Base-by-base conservation (phyloP, 2,329 filamentous ascomycete genomes). In the Claviceps digitariae region DNA sequence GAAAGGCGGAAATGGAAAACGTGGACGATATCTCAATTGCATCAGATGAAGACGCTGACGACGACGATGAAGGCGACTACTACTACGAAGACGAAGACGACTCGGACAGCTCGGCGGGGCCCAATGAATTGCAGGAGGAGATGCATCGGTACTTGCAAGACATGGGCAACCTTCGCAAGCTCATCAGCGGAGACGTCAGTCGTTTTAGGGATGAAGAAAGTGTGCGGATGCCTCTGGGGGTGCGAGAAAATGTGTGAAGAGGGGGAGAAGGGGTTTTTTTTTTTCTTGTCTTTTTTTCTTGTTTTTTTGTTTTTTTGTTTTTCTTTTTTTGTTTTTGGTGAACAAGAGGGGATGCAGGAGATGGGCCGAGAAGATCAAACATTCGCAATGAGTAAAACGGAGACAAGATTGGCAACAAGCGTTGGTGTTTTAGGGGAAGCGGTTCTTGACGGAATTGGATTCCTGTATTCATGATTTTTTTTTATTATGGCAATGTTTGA, bases 61-160 rank as follows among this genome's bases (percentile, higher is more conserved):
- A 31, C 2, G 44, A 31, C 8, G 44, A n/a, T n/a, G 72, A 74
- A n/a, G 72, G 74, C 50, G 77, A 81, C 48, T 77, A 79, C 27
- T 83, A 83, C 51, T 78, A 85, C 48, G 80, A 80, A 44, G 76
- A 77, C 27, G 76, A 77, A 44, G 74, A 78, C 56, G 71, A 73
- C 47, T 73, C 71, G 20, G 71, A 71, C 40, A 71, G 67, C 56
- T 72, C 67, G 20, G 67, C 55, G 63, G 74, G 73, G 46, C 76
- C 76, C 17, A 74, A 77, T 43, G 78, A 90, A 57, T 79, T 90
- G 72, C 87, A 96, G 64, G 82, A 83, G n/a, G 82, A 88, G 63
- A 91, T 95, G 75, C 82, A 90, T 60, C 83, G 85, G 38, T 78
- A 97, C 63, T 74, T 98, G 58, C 82, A 83, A 60, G 90, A 97